A percentile compares a stretch with the other conserved stretches of the same genome.
Evolutionary conservation across 371 early-diverging fungal species (phyloP).

Genomic region (Amoeboradix gromovi): DNA sequence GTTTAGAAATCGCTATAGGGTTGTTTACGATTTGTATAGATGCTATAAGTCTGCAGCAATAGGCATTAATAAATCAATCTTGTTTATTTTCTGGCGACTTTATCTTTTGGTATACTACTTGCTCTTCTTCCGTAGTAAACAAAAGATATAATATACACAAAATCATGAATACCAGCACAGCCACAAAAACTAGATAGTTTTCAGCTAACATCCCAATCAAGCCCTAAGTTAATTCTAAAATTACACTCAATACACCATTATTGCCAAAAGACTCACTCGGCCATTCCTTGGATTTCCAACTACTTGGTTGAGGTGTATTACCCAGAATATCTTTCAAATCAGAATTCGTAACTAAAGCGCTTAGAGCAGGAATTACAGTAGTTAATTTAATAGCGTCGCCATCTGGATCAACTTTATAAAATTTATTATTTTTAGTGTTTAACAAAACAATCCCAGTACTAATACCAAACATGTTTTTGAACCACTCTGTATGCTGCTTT

Average conservation of each 20-base stretch:
- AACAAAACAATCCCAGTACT: background rate
- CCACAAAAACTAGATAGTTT: background rate
- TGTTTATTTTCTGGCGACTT: background rate
- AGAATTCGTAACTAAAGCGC: background rate
- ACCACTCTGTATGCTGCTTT: background rate
- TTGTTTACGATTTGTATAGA: constrained; percentile 5
- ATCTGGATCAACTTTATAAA: background rate
- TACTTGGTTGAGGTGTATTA: background rate
- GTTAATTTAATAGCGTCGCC: background rate
- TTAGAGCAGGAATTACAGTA: background rate
- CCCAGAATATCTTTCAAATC: background rate
- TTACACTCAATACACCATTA: background rate
- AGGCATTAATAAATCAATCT: background rate
- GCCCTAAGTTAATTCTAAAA: background rate
- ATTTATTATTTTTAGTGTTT: background rate
- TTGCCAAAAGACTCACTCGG: background rate
- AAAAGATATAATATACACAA: background rate
- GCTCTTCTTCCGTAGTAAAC: background rate
- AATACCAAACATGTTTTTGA: background rate
- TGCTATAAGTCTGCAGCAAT: background rate
- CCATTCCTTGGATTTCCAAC: background rate
- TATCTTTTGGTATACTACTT: background rate
- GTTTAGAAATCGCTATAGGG: constrained; percentile 8
- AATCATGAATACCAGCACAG: background rate
- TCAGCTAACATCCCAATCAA: background rate